Conservation (phyloP, 192 early-diverging fungal genomes). For the Gamsiella multidivaricata region DNA sequence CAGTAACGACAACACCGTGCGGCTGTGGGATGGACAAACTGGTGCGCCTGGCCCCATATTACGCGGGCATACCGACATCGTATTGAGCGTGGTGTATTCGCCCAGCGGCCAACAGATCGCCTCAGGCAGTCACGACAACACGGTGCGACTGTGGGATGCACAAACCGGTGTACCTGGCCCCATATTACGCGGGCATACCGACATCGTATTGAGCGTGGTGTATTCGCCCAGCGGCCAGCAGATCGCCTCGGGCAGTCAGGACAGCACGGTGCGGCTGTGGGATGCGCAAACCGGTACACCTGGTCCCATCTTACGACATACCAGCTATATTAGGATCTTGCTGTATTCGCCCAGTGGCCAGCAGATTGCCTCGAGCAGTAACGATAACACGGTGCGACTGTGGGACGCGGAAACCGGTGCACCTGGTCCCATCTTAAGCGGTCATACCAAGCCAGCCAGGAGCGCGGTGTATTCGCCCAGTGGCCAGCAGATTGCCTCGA, state of each 20-base stretch:
- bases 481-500: not conserved
- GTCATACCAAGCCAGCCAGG: not conserved
- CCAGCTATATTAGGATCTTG: not conserved
- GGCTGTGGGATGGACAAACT: conserved; percentile 1
- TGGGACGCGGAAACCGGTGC: not conserved
- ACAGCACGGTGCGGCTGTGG: not conserved
- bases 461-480: not conserved
- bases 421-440: not conserved
- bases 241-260: conserved; percentile 1
- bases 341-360: not conserved
- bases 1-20: conserved; percentile 1
- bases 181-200: not conserved
- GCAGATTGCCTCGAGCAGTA: not conserved
- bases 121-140: not conserved
- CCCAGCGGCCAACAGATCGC: conserved; percentile 10
- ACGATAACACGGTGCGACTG: not conserved
- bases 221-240: not conserved
- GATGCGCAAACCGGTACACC: not conserved
- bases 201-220: not conserved
- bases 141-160: conserved; percentile 5
- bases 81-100: not conserved
- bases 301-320: not conserved
- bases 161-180: not conserved
- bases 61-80: not conserved
- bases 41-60: not conserved